Evolutionary conservation across 495 filamentous ascomycete species (phyloP).

Genomic region (Penicillium cataractarum): DNA sequence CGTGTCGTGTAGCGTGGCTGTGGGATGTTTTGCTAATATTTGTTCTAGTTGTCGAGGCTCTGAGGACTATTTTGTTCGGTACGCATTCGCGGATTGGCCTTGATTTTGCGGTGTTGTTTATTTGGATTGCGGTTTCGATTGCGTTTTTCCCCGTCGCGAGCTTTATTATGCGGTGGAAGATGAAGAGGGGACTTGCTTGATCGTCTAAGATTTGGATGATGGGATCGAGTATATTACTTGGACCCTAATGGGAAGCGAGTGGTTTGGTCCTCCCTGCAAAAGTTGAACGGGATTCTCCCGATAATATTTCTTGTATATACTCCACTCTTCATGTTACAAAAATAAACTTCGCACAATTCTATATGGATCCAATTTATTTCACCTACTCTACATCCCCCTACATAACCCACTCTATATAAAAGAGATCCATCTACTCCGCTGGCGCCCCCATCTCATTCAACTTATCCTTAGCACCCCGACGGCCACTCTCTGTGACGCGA

Average conservation of each 20-base stretch:
- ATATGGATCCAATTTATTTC: too few species aligned
- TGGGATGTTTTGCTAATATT: too few species aligned
- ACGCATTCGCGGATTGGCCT: slow-evolving; percentile 64
- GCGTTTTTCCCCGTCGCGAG: slow-evolving; percentile 63
- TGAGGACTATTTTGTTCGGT: slow-evolving; percentile 65
- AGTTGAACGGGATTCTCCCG: too few species aligned
- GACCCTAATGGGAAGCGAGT: too few species aligned
- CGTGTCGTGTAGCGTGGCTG: too few species aligned
- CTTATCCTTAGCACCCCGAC: neutral
- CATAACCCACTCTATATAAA: too few species aligned
- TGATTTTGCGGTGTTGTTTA: slow-evolving; percentile 65
- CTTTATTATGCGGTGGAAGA: slow-evolving; percentile 62
- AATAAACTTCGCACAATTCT: too few species aligned
- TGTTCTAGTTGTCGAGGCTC: slow-evolving; percentile 61
- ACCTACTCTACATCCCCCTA: neutral
- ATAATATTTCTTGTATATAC: too few species aligned
- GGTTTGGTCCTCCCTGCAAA: too few species aligned
- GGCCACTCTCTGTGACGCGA: neutral
- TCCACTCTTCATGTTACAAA: too few species aligned
- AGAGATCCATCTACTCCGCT: neutral
- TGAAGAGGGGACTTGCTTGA: slow-evolving; percentile 35
- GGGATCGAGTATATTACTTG: neutral
- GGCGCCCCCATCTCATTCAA: slow-evolving; percentile 6
- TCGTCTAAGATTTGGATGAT: neutral
- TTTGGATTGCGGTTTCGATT: slow-evolving; percentile 61